Evolutionary conservation across 2,329 filamentous ascomycete species (phyloP).

Genomic region (Gnomoniopsis smithogilvyi): DNA sequence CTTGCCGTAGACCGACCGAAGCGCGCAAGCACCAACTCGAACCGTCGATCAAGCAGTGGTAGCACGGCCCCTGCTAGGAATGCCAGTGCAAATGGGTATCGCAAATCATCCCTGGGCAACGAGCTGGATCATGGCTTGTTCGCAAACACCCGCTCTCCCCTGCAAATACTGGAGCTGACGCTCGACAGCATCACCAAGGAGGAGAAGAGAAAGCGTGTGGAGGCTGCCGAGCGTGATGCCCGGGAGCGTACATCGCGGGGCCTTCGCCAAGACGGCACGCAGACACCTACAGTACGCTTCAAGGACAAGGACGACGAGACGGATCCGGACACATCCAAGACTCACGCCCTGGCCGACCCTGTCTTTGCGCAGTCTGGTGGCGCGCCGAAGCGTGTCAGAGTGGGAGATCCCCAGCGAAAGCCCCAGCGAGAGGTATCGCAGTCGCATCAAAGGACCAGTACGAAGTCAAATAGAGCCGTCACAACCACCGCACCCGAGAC

Average conservation of each 20-base stretch:
- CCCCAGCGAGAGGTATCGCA: slow-evolving; percentile 24
- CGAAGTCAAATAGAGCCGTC: slow-evolving; percentile 23
- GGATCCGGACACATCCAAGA: slow-evolving; percentile 20
- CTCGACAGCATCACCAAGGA: slow-evolving; percentile 93
- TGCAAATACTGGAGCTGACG: slow-evolving; percentile 90
- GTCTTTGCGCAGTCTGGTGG: slow-evolving; percentile 24
- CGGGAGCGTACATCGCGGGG: slow-evolving; percentile 54
- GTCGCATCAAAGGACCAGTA: slow-evolving; percentile 23
- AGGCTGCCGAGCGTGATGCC: slow-evolving; percentile 74
- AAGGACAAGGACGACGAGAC: slow-evolving; percentile 27
- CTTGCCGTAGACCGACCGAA: slow-evolving; percentile 20
- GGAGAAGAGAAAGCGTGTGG: slow-evolving; percentile 81
- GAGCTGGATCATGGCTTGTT: slow-evolving; percentile 52
- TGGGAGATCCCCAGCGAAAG: slow-evolving; percentile 29
- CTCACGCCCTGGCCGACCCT: slow-evolving; percentile 22
- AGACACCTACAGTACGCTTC: slow-evolving; percentile 30
- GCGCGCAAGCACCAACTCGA: slow-evolving; percentile 6
- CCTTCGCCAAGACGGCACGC: slow-evolving; percentile 19
- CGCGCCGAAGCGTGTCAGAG: slow-evolving; percentile 21
- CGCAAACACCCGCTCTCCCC: slow-evolving; percentile 80
- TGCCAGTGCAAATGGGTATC: slow-evolving; percentile 26
- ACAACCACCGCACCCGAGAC: slow-evolving; percentile 25
- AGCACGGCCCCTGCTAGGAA: slow-evolving; percentile 23
- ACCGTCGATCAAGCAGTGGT: slow-evolving; percentile 19
- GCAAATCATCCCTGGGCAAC: slow-evolving; percentile 35